Conservation (phyloP, 2,329 filamentous ascomycete species). For the Lasiodiplodia sp. region DNA sequence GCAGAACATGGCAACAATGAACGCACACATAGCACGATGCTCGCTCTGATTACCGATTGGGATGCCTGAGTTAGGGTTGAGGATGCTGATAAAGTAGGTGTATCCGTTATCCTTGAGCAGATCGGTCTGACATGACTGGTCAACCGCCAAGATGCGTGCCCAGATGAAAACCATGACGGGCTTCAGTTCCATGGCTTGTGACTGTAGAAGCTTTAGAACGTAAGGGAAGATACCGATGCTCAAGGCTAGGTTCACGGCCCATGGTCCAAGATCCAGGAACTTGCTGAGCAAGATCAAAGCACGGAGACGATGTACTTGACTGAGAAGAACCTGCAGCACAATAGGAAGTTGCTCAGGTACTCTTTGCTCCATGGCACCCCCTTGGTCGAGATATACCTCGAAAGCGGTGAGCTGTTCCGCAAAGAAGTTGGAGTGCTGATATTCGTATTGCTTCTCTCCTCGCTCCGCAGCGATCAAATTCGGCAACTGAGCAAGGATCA, state of each 20-base stretch:
- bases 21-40: conserved; percentile 98
- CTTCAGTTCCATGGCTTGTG: conserved; percentile 91
- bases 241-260: conserved; percentile 97
- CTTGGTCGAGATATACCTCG: conserved; percentile 88
- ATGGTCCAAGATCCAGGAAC: conserved; percentile 93
- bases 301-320: conserved; percentile 90
- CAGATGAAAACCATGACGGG: conserved; percentile 99
- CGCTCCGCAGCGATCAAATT: conserved; percentile 80
- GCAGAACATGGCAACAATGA: conserved; percentile 97
- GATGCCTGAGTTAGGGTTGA: conserved; percentile 81
- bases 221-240: conserved; percentile 99
- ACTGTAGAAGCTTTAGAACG: conserved; percentile 95
- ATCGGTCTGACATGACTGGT: conserved; percentile 91
- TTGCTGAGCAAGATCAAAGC: conserved; percentile 90
- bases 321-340: conserved; percentile 92
- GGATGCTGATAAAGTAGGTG: conserved; percentile 92
- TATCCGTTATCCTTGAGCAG: conserved; percentile 97
- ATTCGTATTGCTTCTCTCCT: conserved; percentile 81
- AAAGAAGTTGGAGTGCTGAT: conserved; percentile 94
- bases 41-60: conserved; percentile 83
- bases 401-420: conserved; percentile 97
- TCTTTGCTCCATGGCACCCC: conserved; percentile 82
- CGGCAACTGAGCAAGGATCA: conserved; percentile 88
- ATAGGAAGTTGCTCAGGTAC: conserved; percentile 95
- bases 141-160: conserved; percentile 93